phyloP scores from a whole-genome alignment of 306 rosid species.

The Prunus davidiana region DNA sequence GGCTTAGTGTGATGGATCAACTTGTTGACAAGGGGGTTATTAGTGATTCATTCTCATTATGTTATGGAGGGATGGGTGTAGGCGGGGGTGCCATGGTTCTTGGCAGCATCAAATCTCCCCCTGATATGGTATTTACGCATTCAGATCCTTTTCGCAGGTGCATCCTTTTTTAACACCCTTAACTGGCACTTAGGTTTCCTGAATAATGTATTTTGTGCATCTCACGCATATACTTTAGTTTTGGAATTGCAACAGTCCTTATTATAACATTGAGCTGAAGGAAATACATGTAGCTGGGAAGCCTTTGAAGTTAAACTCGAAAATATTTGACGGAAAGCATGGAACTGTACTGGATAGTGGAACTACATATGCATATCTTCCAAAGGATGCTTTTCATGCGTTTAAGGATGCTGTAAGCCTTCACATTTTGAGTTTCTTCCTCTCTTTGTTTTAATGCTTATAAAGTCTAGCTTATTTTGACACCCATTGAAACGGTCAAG shows the following conservation, averaged over 20 bases:
- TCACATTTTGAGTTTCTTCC: conserved; percentile 3
- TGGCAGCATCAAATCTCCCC: conserved; percentile 42
- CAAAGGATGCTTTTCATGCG: conserved; percentile 38
- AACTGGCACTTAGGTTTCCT: background rate
- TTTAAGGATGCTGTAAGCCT: conserved; percentile 45
- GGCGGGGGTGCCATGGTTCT: conserved; percentile 63
- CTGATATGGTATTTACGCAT: conserved; percentile 44
- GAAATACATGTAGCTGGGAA: conserved; percentile 43
- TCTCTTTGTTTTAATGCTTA: background rate
- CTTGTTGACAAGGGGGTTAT: conserved; percentile 46
- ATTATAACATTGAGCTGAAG: conserved; percentile 52
- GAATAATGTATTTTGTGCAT: conserved; percentile 26
- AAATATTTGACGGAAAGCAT: conserved; percentile 39
- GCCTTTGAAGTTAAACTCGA: conserved; percentile 41
- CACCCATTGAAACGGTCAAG: background rate
- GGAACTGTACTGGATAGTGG: conserved; percentile 61
- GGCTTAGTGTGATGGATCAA: conserved; percentile 54
- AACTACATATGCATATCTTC: conserved; percentile 54
- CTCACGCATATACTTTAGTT: conserved; percentile 39
- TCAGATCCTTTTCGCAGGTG: conserved; percentile 51
- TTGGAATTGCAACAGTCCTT: conserved; percentile 50
- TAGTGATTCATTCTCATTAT: conserved; percentile 47
- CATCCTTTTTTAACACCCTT: background rate
- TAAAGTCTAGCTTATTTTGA: background rate
- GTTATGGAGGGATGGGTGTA: conserved; percentile 57